Conservation (phyloP, 108 stramenopile genomes). For the Epithemia pelagica region DNA sequence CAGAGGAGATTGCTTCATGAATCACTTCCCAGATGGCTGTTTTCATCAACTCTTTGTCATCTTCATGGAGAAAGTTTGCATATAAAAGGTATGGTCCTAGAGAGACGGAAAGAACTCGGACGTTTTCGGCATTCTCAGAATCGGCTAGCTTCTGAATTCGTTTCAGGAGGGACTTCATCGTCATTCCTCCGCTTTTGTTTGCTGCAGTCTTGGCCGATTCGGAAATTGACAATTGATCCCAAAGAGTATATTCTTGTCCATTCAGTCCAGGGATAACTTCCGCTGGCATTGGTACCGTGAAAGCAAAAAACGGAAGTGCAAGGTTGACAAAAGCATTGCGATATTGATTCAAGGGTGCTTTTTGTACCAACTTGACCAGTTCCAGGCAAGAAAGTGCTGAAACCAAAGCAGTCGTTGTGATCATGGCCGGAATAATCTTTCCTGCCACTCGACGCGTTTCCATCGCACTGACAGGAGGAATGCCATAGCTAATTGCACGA, state of each 20-base stretch:
- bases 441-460: constrained; percentile 95
- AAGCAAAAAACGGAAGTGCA: constrained; percentile 95
- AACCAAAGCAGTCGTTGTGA: constrained; percentile 95
- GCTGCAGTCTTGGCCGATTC: constrained; percentile 45
- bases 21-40: constrained; percentile 48
- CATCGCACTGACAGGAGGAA: constrained; percentile 90
- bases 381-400: constrained; percentile 93
- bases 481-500: constrained; percentile 90
- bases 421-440: constrained; percentile 96
- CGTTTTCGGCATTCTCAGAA: constrained; percentile 27
- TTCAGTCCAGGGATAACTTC: constrained; percentile 48
- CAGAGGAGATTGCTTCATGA: constrained; percentile 45
- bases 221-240: constrained; percentile 83
- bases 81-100: constrained; percentile 77
- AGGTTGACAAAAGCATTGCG: constrained; percentile 93
- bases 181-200: constrained; percentile 37
- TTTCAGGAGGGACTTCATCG: constrained; percentile 41
- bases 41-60: constrained; percentile 58
- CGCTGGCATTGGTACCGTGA: constrained; percentile 79
- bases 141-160: constrained; percentile 42
- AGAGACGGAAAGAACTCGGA: constrained; percentile 58
- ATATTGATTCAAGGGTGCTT: constrained; percentile 60
- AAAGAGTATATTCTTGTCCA: constrained; percentile 78
- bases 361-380: constrained; percentile 82
- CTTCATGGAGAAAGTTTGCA: constrained; percentile 75